A percentile compares a stretch with the other conserved stretches of the same genome.
Evolutionary conservation across 1,284 basidiomycete genomes (phyloP).

Genomic region (Trichosporon sp.): DNA sequence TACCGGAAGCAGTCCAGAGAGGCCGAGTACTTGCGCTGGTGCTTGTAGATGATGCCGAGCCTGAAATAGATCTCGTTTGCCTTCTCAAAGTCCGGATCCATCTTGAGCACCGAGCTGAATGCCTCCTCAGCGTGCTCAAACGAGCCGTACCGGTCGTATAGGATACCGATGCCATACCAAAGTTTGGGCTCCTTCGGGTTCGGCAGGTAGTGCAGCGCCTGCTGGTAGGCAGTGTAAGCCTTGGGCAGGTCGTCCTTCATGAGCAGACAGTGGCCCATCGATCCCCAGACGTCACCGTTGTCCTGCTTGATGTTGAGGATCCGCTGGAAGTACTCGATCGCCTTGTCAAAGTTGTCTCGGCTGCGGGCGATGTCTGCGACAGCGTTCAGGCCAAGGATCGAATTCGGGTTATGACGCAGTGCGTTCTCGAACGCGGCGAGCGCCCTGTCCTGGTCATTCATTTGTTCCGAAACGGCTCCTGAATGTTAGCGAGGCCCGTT

Average conservation of each 20-base stretch:
- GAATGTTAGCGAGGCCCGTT: constrained; percentile 8
- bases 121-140: constrained; percentile 98
- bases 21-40: constrained; percentile 88
- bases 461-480: constrained; percentile 88
- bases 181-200: constrained; percentile 98
- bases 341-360: constrained; percentile 61
- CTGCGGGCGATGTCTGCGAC: constrained; percentile 70
- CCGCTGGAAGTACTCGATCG: constrained; percentile 91
- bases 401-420: constrained; percentile 86
- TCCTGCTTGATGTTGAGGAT: constrained; percentile 84
- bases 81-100: constrained; percentile 99
- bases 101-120: constrained; percentile 90
- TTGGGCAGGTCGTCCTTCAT: constrained; percentile 99
- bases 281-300: constrained; percentile 93
- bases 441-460: constrained; percentile 86
- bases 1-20: constrained; percentile 90
- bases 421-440: constrained; percentile 87
- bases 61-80: constrained; percentile 98
- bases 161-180: constrained; percentile 99
- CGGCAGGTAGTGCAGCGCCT: constrained; percentile 91
- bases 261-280: constrained; percentile 93
- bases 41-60: constrained; percentile 98
- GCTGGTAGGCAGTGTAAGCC: constrained; percentile 98
- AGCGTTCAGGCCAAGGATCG: constrained; percentile 81
- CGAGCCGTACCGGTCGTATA: constrained; percentile 97